Base-by-base conservation (phyloP, 2,329 filamentous ascomycete species). In the Cryphonectria radicalis region DNA sequence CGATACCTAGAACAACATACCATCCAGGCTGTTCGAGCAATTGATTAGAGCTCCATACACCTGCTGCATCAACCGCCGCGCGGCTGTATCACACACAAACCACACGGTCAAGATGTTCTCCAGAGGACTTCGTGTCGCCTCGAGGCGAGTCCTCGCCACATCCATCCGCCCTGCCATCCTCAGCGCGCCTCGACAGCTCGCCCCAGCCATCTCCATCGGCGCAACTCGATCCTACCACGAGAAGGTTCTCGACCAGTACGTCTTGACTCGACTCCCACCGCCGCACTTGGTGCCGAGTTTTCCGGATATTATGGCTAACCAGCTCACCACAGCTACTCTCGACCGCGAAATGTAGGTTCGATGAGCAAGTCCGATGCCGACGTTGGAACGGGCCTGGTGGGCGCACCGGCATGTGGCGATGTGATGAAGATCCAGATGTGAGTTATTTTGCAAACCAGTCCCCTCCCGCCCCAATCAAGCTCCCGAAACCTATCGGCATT, bases 391-490 rank as follows among this genome's bases (percentile, higher is more conserved):
- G 95, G 95, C 60, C 92, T 98, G 68, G 95, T 98, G 55, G 90
- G 96, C 70, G 93, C 94, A n/a, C 94, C 94, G 66, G 94, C 94
- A 43, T 95, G 93, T 79, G 94, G 94, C 82, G 94, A 97, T 81
- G 94, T 97, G 73, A 97, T 97, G 92, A 96, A 96, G 83, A 88
- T 97, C 46, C 93, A 97, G 85, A 97, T 97, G 81, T 89, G 91
- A 69, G 92, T 94, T 73, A 40, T 57, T 91, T 94, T 81, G 90
- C 91, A 73, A 11, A 10, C 37, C 8, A 3, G 32, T 32, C 85
- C 89, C 74, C 89, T 87, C 82, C 35, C 19, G 19, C 35, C 25
- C 6, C 55, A 17, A 59, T 4, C 25, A 32, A 32, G 32, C 32
- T 4, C 7, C 55, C 25, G 55, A 92, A 93, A 81, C 92, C 88